Evolutionary conservation across 1,284 basidiomycete genomes (phyloP), one percentile per base, ranked within the genome.

Genomic region (Moniliella sp.): DNA sequence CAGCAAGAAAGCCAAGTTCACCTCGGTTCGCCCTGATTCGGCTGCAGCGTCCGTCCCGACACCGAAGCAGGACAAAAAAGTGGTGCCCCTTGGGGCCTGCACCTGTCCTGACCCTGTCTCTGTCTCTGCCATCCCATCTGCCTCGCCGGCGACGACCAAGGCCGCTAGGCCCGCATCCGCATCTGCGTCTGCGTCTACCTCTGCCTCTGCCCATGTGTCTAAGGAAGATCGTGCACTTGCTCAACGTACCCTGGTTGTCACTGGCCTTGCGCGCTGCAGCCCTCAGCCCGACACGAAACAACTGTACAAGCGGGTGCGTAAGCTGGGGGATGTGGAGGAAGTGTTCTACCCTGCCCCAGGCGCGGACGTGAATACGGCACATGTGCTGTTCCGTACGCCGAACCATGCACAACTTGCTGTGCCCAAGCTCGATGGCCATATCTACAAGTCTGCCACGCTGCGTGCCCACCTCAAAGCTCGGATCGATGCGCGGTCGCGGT

Each of bases 401-500:
- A 55, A 59, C 14, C 65, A 72, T 34, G 82, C 84, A 0, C 67
- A 71, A 31, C 72, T 74, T 13, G 78, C 78, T 1, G 70, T 81
- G 17, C 66, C 64, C 36, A 84, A 82, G 63, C 71, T 97, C 1
- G 82, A 97, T 56, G 81, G 81, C 0, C 83, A 91, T 57, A 75
- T 84, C 25, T 93, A 78, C 70, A 91, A 93, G 61, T 83, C 83
- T 26, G 67, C 70, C 2, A 65, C 84, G 10, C 71, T 94, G 15
- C 82, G 77, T 4, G 80, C 76, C n/a, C 75, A 78, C 4, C 68
- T 93, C 41, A 93, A 93, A 67, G 34, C 46, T 31, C 71, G 67
- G 30, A 67, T 78, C 12, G 65, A 74, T 39, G 61, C 67, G 2
- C 45, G 61, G 15, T 49, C 51, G 49, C 49, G 47, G 29, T 57